Evolutionary conservation across 2,329 filamentous ascomycete species (phyloP).

Genomic region (Cladosporium sp.): DNA sequence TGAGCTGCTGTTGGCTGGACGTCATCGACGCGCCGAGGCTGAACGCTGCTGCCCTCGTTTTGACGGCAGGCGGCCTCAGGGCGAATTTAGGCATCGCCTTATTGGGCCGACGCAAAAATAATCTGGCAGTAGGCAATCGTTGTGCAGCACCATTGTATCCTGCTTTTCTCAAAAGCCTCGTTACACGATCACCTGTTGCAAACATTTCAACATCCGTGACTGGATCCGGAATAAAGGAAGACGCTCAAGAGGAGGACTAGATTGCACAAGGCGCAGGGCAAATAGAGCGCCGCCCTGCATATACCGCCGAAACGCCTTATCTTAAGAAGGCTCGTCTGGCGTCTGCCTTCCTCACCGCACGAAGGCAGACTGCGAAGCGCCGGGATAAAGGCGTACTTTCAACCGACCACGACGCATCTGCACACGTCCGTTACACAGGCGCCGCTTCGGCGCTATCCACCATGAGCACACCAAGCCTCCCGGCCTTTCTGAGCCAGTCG

Average conservation of each 20-base stretch:
- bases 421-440: slow-evolving; percentile 13
- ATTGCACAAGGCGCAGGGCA: not conserved
- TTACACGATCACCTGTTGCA: no score
- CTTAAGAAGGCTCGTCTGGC: slow-evolving; percentile 1
- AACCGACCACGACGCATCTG: slow-evolving; percentile 11
- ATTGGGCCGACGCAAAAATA: no score
- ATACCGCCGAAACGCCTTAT: not conserved
- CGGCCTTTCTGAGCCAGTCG: slow-evolving; percentile 48
- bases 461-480: slow-evolving; percentile 30
- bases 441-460: slow-evolving; percentile 15
- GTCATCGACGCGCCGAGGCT: not conserved
- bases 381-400: slow-evolving; percentile 8
- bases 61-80: no score
- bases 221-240: not conserved
- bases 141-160: no score
- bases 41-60: no score
- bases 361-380: not conserved
- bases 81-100: no score
- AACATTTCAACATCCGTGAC: no score
- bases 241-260: no score
- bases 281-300: not conserved
- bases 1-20: not conserved
- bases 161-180: no score
- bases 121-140: no score
- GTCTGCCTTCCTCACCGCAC: slow-evolving; percentile 3